Base-by-base conservation (phyloP, 768 basidiomycete species). In the Hygrophorus pudorinus region DNA sequence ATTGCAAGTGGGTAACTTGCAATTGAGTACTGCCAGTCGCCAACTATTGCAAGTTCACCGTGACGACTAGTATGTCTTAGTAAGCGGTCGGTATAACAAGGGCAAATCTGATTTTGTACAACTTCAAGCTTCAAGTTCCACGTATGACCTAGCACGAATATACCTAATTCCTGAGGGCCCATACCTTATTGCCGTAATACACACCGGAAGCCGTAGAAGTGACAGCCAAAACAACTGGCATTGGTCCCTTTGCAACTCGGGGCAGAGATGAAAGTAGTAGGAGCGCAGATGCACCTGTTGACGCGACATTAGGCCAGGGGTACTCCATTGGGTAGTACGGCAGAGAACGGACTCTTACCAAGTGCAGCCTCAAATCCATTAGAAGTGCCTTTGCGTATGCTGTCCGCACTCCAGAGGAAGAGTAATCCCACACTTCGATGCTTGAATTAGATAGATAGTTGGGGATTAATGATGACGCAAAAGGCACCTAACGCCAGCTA, bases 311-410 rank as follows among this genome's bases (percentile, higher is more conserved):
- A 18, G 8, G 17, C 13, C 27, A 12, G n/a, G n/a, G n/a, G n/a
- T n/a, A n/a, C n/a, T n/a, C n/a, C n/a, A n/a, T n/a, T 9, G 21
- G 18, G 11, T 11, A 10, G 21, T 5, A 8, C 14, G 4, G 34
- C 8, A 17, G 13, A 17, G 5, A 18, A 9, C 14, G 18, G 14
- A 17, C 10, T 31, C 73, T 56, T 56, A 80, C 88, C 87, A 11
- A 89, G 68, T 31, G 87, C 88, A 24, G 71, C 76, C 56, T 90
- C 83, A 43, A 88, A 62, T n/a, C 88, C 85, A 50, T 84, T 79
- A 2, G 75, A 56, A 10, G 76, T 73, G 30, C 85, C 82, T 56
- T 74, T 85, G 48, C 79, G 78, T 51, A 91, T 83, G 56, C 68
- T 70, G 48, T 85, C 75, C 30, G 80, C 87, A 45, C 85, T 81